Evolutionary conservation across 768 basidiomycete species (phyloP).

Genomic region (Trametes maxima): DNA sequence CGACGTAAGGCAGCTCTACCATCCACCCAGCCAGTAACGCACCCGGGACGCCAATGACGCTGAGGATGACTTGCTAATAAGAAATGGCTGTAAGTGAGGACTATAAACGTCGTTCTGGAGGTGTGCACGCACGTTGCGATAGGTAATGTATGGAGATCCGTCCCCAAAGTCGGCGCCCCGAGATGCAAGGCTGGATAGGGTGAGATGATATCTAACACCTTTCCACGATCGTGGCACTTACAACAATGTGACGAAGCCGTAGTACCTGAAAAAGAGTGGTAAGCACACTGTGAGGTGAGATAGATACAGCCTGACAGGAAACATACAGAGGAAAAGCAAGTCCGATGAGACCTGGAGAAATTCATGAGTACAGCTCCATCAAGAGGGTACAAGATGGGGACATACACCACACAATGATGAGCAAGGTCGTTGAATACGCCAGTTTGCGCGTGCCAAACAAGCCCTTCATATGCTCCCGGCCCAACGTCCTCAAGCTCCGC

Average conservation of each 20-base stretch:
- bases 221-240: constrained; percentile 28
- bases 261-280: constrained; percentile 38
- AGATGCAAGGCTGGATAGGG: constrained; percentile 52
- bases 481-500: constrained; percentile 44
- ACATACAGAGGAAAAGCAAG: constrained; percentile 71
- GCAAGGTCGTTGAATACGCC: constrained; percentile 49
- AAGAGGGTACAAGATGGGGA: not conserved
- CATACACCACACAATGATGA: constrained; percentile 56
- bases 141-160: constrained; percentile 68
- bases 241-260: constrained; percentile 59
- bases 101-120: too few relatives aligned
- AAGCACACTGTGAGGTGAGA: not conserved
- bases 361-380: constrained; percentile 6
- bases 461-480: constrained; percentile 45
- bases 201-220: not conserved
- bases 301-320: not conserved
- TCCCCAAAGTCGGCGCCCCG: constrained; percentile 73
- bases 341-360: constrained; percentile 63
- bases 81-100: not conserved
- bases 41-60: constrained; percentile 59
- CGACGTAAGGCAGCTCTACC: constrained; percentile 52
- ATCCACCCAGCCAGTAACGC: constrained; percentile 56
- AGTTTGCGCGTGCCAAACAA: constrained; percentile 54
- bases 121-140: constrained; percentile 55
- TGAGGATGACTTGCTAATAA: constrained; percentile 54